These are phyloP conservation scores for Aschersonia sp. DNA, from an alignment of 2,329 filamentous ascomycete species.

Conservation along the genomic window DNA sequence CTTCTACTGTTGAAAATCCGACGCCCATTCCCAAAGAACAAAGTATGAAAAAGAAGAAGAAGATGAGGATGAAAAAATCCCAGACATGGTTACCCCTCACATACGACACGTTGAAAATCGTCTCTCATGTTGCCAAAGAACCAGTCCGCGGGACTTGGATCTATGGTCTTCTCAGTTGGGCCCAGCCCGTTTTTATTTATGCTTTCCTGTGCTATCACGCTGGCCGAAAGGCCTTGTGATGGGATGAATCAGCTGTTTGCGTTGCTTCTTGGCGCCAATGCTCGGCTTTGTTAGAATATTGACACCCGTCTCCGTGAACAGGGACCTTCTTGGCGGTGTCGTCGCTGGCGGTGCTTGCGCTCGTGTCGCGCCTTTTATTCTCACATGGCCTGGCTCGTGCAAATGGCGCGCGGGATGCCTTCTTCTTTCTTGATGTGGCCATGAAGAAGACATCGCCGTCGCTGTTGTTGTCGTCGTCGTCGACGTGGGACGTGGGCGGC, in stretches of 20 bases:
- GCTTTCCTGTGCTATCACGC: too few relatives aligned
- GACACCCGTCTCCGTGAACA: conserved; percentile 15
- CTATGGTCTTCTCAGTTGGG: too few relatives aligned
- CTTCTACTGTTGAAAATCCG: too few relatives aligned
- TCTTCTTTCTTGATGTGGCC: conserved; percentile 33
- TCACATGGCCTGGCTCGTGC: conserved; percentile 15
- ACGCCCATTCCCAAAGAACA: too few relatives aligned
- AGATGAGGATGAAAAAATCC: too few relatives aligned
- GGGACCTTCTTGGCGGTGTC: conserved; percentile 48
- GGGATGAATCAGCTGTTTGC: not conserved
- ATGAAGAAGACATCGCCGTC: conserved; percentile 41
- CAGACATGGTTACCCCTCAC: too few relatives aligned
- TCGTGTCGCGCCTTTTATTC: conserved; percentile 40
- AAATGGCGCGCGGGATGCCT: conserved; percentile 10
- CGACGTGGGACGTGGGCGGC: conserved; percentile 9
- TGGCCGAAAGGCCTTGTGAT: not conserved
- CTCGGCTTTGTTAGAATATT: not conserved
- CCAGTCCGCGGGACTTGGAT: too few relatives aligned
- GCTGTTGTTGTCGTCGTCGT: conserved; percentile 27
- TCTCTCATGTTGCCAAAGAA: too few relatives aligned
- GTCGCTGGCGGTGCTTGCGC: conserved; percentile 45
- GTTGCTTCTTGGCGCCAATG: not conserved
- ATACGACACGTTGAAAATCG: too few relatives aligned
- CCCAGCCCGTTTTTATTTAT: too few relatives aligned
- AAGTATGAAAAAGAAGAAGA: too few relatives aligned